Evolutionary conservation across 1,139 yeast species (phyloP), one percentile per base, ranked within the genome.

Genomic region (Magnusiomyces suaveolens): DNA sequence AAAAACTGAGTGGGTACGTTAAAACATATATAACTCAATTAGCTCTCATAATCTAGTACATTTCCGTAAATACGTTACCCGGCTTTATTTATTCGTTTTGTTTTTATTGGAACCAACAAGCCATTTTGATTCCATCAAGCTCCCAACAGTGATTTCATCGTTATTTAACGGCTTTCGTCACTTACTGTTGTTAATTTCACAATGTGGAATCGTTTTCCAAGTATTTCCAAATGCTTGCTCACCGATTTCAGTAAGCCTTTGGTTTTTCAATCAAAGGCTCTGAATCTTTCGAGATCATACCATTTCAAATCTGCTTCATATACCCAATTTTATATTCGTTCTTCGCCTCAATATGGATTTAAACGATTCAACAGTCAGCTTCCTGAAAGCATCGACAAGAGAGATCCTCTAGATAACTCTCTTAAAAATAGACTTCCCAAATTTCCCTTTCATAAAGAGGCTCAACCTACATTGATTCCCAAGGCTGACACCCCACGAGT

Each of bases 391-490:
- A 59, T 61, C 10, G 67, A 64, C 44, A 59, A 56, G 14, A 52
- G 57, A 23, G 54, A 51, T 24, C 55, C 55, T 2, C 53, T 52
- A 18, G 58, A 57, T 32, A 62, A 64, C 44, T 62, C 66, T 12
- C 59, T 59, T 43, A 56, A 66, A 36, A 70, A 70, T 56, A 61
- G 73, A 29, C 54, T 70, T 4, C 73, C 94, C 1, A 72, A 75
- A 56, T 81, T 85, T 59, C 87, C 89, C 0, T 73, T 86, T 50
- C 80, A 79, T 38, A 83, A 81, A 61, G 90, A 83, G 60, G 73
- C 76, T 21, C 78, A 81, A 3, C 87, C 90, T 0, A 80, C 89
- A 0, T 72, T 86, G 44, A 72, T 85, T 41, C 95, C 94, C 32
- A 69, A 69, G 56, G 57, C 66, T 3, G 64, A 67, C 56, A 64